Evolutionary conservation across 1,284 basidiomycete genomes (phyloP).

Genomic region (Puccinia triticina): DNA sequence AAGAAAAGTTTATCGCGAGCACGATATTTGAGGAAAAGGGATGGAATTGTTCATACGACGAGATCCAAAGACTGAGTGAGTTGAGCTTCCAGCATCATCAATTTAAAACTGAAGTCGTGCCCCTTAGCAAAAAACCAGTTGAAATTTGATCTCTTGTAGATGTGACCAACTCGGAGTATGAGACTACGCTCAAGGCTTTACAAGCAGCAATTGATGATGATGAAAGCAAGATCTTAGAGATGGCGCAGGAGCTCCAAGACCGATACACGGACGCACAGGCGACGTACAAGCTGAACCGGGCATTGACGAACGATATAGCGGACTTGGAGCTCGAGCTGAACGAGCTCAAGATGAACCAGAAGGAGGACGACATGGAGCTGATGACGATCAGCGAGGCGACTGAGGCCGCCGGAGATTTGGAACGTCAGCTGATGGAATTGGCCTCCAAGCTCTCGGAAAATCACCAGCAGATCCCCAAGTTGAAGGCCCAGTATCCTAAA

Average conservation of each 20-base stretch:
- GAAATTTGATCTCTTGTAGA: slow-evolving; percentile 13
- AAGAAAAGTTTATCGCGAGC: slow-evolving; percentile 42
- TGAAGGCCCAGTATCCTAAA: slow-evolving; percentile 34
- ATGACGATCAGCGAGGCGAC: slow-evolving; percentile 49
- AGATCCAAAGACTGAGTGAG: slow-evolving; percentile 39
- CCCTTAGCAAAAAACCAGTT: background rate
- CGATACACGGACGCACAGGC: slow-evolving; percentile 19
- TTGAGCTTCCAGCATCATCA: background rate
- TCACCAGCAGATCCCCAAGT: slow-evolving; percentile 20
- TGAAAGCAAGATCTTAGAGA: slow-evolving; percentile 35
- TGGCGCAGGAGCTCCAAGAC: slow-evolving; percentile 37
- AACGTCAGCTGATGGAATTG: slow-evolving; percentile 41
- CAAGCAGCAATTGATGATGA: slow-evolving; percentile 12
- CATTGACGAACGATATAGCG: slow-evolving; percentile 42
- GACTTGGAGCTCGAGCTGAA: slow-evolving; percentile 49
- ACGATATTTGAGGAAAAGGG: slow-evolving; percentile 29
- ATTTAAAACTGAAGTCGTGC: background rate
- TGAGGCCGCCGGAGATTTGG: slow-evolving; percentile 28
- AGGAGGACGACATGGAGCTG: slow-evolving; percentile 38
- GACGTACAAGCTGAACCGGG: slow-evolving; percentile 29
- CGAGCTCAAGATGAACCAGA: slow-evolving; percentile 49
- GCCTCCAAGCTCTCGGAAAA: slow-evolving; percentile 17
- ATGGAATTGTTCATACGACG: slow-evolving; percentile 11
- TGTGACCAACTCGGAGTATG: slow-evolving; percentile 23
- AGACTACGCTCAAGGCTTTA: slow-evolving; percentile 22